phyloP scores from a whole-genome alignment of 495 filamentous ascomycete genomes.

The Oidiodendron maius region DNA sequence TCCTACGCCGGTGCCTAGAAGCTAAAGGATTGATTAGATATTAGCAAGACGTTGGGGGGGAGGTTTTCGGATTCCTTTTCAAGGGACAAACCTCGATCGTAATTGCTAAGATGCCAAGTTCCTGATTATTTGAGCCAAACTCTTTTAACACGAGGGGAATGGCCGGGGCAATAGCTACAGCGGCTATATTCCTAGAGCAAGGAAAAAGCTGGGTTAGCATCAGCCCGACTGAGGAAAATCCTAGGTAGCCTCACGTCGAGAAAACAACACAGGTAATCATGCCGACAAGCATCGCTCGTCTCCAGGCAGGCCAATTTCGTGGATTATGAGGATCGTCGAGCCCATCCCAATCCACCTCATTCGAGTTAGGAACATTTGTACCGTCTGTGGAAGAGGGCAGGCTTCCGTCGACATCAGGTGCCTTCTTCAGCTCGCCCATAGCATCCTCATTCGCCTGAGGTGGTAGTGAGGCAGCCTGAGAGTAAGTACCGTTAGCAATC shows the following conservation, averaged over 20 bases:
- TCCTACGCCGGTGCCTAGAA: not conserved
- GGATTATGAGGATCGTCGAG: constrained; percentile 47
- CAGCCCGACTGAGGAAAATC: not conserved
- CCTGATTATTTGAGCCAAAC: not conserved
- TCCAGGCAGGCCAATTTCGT: constrained; percentile 45
- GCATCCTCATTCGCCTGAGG: not conserved
- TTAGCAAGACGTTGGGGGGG: not conserved
- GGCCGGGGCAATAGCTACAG: not conserved
- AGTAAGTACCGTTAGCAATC: not conserved
- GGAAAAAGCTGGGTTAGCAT: not conserved
- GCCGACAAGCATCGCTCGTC: constrained; percentile 52
- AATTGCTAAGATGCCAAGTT: not conserved
- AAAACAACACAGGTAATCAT: not conserved
- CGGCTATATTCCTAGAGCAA: not conserved
- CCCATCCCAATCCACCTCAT: constrained; percentile 26
- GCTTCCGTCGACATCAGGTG: not conserved
- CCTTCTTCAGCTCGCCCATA: not conserved
- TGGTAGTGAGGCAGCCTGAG: not conserved
- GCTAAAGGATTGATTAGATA: not conserved
- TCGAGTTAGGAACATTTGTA: not conserved
- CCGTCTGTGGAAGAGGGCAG: not conserved
- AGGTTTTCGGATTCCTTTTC: not conserved
- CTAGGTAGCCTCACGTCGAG: not conserved
- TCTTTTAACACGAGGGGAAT: not conserved
- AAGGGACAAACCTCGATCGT: not conserved